Conservation (phyloP, 1,284 basidiomycete species). For the Austropuccinia psidii region DNA sequence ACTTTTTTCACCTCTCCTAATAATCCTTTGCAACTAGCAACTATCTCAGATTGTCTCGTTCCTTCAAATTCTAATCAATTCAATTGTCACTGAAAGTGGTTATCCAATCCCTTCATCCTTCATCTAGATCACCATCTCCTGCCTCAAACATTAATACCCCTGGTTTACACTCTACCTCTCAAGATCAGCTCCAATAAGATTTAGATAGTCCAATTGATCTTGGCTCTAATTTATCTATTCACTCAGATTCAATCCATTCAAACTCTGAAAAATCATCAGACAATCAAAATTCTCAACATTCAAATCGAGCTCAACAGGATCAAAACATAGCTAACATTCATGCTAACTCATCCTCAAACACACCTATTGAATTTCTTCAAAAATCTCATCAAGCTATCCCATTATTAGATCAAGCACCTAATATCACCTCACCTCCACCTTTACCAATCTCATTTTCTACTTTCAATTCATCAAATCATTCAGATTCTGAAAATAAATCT, state of each 20-base stretch:
- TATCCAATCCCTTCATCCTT: conserved; percentile 23
- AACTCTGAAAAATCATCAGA: background rate
- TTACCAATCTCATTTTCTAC: conserved; percentile 12
- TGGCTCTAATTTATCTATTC: background rate
- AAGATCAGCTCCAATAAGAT: conserved; percentile 1
- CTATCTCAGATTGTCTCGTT: too few relatives aligned
- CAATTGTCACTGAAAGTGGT: conserved; percentile 6
- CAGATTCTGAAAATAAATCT: background rate
- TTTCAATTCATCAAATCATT: background rate
- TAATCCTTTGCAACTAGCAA: too few relatives aligned
- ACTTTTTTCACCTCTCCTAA: too few relatives aligned
- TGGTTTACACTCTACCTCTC: background rate
- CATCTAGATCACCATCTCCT: conserved; percentile 16
- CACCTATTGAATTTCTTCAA: conserved; percentile 26
- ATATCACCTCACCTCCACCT: conserved; percentile 16
- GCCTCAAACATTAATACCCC: background rate
- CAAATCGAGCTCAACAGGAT: background rate
- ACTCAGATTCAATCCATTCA: conserved; percentile 16
- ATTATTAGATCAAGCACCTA: conserved; percentile 31
- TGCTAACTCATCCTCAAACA: conserved; percentile 25
- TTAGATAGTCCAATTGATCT: background rate
- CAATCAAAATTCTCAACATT: conserved; percentile 9
- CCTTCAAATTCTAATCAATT: too few relatives aligned
- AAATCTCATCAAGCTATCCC: conserved; percentile 22
- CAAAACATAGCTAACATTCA: conserved; percentile 24